Conservation (phyloP, 495 filamentous ascomycete genomes). For the Aspergillus egyptiacus region DNA sequence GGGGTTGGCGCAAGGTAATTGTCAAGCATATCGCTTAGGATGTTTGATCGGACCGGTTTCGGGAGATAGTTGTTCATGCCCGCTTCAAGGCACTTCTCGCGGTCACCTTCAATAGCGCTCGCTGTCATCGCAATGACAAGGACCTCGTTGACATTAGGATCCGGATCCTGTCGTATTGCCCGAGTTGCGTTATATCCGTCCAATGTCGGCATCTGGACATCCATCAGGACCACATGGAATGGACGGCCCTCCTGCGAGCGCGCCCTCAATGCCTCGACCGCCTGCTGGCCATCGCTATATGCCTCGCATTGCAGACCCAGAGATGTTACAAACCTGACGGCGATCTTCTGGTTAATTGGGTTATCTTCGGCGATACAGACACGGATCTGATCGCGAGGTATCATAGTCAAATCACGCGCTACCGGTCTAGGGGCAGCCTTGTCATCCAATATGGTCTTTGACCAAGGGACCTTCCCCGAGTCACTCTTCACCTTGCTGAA, state of each 20-base stretch:
- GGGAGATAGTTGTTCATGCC: constrained; percentile 96
- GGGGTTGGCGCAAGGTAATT: constrained; percentile 55
- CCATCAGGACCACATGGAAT: constrained; percentile 78
- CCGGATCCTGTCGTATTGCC: constrained; percentile 65
- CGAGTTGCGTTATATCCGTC: constrained; percentile 92
- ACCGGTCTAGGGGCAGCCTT: constrained; percentile 25
- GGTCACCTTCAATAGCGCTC: constrained; percentile 81
- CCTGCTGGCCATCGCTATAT: constrained; percentile 78
- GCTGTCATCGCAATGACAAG: constrained; percentile 94
- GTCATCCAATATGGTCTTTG: constrained; percentile 34
- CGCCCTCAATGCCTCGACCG: constrained; percentile 75
- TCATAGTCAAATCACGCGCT: constrained; percentile 53
- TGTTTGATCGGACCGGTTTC: constrained; percentile 73
- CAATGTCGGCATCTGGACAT: constrained; percentile 89
- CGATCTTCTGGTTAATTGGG: constrained; percentile 85
- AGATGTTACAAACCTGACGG: constrained; percentile 78
- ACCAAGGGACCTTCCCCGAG: constrained; percentile 52
- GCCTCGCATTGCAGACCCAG: constrained; percentile 79
- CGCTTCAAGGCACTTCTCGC: constrained; percentile 84
- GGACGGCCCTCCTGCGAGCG: constrained; percentile 62
- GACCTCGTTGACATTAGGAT: constrained; percentile 66
- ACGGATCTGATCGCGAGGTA: constrained; percentile 70
- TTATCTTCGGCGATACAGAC: constrained; percentile 93
- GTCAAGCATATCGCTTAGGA: constrained; percentile 71
- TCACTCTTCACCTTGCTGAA: constrained; percentile 72